A percentile compares a stretch with the other conserved stretches of the same genome.
These are phyloP conservation scores for Coniochaeta hoffmannii DNA, from an alignment of 2,329 filamentous ascomycete species.

Conservation along the genomic window DNA sequence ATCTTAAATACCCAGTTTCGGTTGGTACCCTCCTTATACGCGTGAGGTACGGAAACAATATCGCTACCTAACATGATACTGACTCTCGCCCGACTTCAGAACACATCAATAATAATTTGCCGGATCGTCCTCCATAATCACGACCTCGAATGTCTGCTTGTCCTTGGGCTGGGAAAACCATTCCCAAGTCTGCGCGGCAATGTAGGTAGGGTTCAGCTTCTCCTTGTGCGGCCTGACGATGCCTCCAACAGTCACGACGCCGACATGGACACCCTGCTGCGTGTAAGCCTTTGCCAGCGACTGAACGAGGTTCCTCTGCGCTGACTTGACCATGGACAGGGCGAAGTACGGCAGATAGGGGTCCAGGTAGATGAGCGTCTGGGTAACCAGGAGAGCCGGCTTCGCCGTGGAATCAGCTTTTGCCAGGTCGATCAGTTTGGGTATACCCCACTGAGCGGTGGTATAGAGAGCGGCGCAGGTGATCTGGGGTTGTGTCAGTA, in stretches of 20 bases:
- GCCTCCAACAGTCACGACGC: constrained; percentile 37
- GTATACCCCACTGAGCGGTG: constrained; percentile 38
- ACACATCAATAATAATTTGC: too few relatives aligned
- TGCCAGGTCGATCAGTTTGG: constrained; percentile 27
- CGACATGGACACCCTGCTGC: constrained; percentile 34
- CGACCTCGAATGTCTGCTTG: constrained; percentile 28
- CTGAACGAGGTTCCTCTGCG: constrained; percentile 41
- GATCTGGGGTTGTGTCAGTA: too few relatives aligned
- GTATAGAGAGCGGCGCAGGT: constrained; percentile 39
- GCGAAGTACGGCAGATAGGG: constrained; percentile 39
- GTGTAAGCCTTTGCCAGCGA: constrained; percentile 32
- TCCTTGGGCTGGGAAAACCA: constrained; percentile 32
- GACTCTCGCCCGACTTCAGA: too few relatives aligned
- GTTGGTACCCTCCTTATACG: too few relatives aligned
- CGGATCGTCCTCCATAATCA: constrained; percentile 21
- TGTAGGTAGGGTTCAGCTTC: constrained; percentile 33
- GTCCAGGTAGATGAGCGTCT: constrained; percentile 36
- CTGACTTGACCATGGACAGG: constrained; percentile 41
- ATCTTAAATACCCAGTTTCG: too few relatives aligned
- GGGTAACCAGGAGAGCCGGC: constrained; percentile 41
- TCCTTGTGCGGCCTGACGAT: constrained; percentile 30
- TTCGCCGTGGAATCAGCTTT: constrained; percentile 20
- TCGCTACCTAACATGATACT: too few relatives aligned
- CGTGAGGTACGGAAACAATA: too few relatives aligned
- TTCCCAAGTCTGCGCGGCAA: constrained; percentile 34